Base-by-base conservation (phyloP, 441 rosid species). In the Dalechampia spathulata region DNA sequence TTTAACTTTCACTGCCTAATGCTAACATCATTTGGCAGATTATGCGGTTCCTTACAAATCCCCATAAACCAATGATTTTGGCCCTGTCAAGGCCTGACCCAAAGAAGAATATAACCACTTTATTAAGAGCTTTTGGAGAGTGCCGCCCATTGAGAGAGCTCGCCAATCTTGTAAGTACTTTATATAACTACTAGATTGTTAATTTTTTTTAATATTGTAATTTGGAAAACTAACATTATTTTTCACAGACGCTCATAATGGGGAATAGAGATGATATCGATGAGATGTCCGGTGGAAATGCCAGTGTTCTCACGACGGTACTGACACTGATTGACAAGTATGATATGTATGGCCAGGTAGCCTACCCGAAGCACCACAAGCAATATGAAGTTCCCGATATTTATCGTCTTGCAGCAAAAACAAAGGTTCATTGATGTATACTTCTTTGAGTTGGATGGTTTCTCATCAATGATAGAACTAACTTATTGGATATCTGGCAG, bases 81-180 rank as follows among this genome's bases (percentile, higher is more conserved):
- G 99, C 97, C 49, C 75, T 93, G 65, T 89, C 97, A 28, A 89
- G 99, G 70, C 96, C 97, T 60, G 97, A 87, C 48, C 97, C 99
- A 27, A 93, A 93, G 84, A 93, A 93, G 77, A 93, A 93, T 66
- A 65, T 93, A 64, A 89, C 97, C 55, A 93, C 97, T 45, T 92
- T 93, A 46, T 23, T 93, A 69, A 89, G 82, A 68, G 97, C 99
- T 26, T 93, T 93, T 72, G 97, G 97, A 48, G 99, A 89, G 63
- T 89, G 97, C 27, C 90, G 97, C 22, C 85, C 86, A 40, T 74
- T 89, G 49, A 75, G 96, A 65, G 99, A 93, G 83, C 92, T 93
- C 63, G 95, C 99, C 52, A 93, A 89, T 71, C 97, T 93, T 50
- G 97, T 93, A 64, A 76, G 79, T 62, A 0, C 37, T 55, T 61